Percentiles rank a stretch among this genome's conserved stretches.
Conservation (phyloP, 2,329 filamentous ascomycete species). For the Verticillium zaregamsianum region DNA sequence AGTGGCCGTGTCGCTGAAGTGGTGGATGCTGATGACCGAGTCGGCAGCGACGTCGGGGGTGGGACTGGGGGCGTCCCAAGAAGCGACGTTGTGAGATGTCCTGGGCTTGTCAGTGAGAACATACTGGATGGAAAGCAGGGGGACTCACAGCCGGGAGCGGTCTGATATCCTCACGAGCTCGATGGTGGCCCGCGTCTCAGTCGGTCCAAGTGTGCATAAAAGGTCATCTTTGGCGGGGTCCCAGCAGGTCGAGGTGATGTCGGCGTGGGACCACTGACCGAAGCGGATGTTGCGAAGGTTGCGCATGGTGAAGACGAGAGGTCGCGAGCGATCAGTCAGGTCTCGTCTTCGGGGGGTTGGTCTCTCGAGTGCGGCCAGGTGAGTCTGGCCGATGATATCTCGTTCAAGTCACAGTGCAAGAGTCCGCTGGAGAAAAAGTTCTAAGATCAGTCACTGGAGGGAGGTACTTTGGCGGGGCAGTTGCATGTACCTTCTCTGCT, state of each 20-base stretch:
- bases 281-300: conserved; percentile 80
- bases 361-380: not conserved
- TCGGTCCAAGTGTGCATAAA: conserved; percentile 82
- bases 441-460: not conserved
- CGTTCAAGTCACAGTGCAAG: not conserved
- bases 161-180: conserved; percentile 59
- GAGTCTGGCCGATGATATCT: not conserved
- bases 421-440: not conserved
- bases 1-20: conserved; percentile 75
- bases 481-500: not conserved
- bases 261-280: conserved; percentile 57
- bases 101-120: conserved; percentile 14
- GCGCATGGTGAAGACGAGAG: conserved; percentile 58
- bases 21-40: conserved; percentile 72
- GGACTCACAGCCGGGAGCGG: conserved; percentile 38
- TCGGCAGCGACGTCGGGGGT: conserved; percentile 73
- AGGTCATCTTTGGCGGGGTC: conserved; percentile 74
- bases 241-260: conserved; percentile 78
- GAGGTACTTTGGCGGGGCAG: conserved; percentile 3
- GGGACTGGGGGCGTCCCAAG: conserved; percentile 85
- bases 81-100: conserved; percentile 53
- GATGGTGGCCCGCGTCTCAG: conserved; percentile 63
- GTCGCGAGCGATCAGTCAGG: not conserved
- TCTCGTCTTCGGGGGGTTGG: not conserved
- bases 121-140: conserved; percentile 1